Percentiles rank a stretch among this genome's conserved stretches.
These are phyloP conservation scores for Ilyonectria mors-panacis DNA, from an alignment of 2,329 filamentous ascomycete genomes.

Conservation along the genomic window DNA sequence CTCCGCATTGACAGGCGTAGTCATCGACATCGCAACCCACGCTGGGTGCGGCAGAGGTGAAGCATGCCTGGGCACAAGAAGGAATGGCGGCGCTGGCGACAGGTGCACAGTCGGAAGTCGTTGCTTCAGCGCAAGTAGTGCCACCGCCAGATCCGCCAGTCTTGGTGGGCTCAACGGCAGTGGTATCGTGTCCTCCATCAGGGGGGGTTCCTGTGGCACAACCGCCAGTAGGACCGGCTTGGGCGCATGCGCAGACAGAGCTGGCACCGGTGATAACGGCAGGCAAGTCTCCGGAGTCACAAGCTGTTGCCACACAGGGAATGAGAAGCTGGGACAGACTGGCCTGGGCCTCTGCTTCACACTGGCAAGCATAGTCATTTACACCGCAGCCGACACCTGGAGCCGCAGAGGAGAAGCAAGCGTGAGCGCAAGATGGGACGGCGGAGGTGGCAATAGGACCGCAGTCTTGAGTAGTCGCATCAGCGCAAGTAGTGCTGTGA, in stretches of 20 bases:
- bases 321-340: constrained; percentile 44
- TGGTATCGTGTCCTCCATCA: constrained; percentile 7
- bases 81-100: constrained; percentile 48
- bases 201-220: not conserved
- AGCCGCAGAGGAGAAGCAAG: constrained; percentile 47
- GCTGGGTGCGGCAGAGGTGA: constrained; percentile 42
- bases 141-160: not conserved
- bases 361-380: constrained; percentile 49
- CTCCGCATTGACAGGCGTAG: constrained; percentile 49
- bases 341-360: constrained; percentile 41
- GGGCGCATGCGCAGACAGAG: constrained; percentile 41
- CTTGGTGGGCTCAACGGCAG: too few species aligned
- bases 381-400: constrained; percentile 46
- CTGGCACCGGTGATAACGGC: constrained; percentile 48
- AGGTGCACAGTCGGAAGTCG: constrained; percentile 42
- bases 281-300: constrained; percentile 40
- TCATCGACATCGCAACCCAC: constrained; percentile 47
- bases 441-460: constrained; percentile 45
- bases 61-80: constrained; percentile 47
- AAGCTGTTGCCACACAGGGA: constrained; percentile 49
- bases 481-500: constrained; percentile 24
- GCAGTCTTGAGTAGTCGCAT: constrained; percentile 38
- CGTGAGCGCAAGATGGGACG: constrained; percentile 46
- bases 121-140: constrained; percentile 28
- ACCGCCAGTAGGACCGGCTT: constrained; percentile 19